Base-by-base conservation (phyloP, 2,329 filamentous ascomycete species). In the Colletotrichum neosansevieriae region DNA sequence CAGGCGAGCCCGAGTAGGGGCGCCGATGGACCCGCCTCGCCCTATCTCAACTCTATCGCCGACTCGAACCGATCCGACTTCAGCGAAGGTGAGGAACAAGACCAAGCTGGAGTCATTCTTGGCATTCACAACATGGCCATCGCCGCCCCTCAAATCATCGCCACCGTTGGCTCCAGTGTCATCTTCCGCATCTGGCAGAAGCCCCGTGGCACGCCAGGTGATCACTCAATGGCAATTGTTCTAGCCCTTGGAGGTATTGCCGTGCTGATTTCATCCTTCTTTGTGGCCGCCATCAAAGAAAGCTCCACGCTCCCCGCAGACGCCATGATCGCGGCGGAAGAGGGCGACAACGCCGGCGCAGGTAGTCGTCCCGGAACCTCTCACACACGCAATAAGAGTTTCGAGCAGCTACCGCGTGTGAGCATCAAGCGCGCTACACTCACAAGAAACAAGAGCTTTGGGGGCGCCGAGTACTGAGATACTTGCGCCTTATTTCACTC, bases 101-200 rank as follows among this genome's bases (percentile, higher is more conserved):
- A 94, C 74, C 92, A 96, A 76, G 93, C 94, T 4, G 94, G 95
- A 47, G 92, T 98, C 45, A 94, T 98, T 50, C 86, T 98, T 2
- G 95, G 95, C 9, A 94, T 98, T 62, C 95, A 98, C 83, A 98
- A 98, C 78, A 95, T 98, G 81, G 91, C 94, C 15, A 92, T 98
- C 73, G 94, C 94, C 1, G 90, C 94, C 5, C 95, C 95, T 1
- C 95, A 98, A 77, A 94, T 98, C 69, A 86, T 98, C 62, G 94
- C 95, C 11, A 98, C 94, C 6, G 81, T 98, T 32, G 89, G 92
- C 24, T 95, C 93, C 68, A 94, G 92, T 75, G 83, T 92, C 68
- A 92, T 98, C 70, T 98, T 98, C 82, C 91, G 89, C 75, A 82
- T 91, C 45, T 87, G 95, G 74, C 94, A 98, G 81, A 97, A 97